Base-by-base conservation (phyloP, 208 protist species). In the Angomonas deanei region DNA sequence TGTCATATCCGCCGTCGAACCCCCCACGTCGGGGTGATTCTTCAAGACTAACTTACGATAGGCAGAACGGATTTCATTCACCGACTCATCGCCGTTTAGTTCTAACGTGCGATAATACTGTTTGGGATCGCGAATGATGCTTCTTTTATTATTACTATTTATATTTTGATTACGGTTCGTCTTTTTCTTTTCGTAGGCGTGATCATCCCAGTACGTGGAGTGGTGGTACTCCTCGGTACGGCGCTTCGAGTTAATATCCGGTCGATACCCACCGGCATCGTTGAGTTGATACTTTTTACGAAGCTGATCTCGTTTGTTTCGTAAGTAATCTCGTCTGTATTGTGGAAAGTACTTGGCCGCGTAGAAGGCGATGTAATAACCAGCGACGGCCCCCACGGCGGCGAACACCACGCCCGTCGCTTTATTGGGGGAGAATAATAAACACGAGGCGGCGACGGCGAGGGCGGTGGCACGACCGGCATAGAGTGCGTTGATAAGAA, bases 31-130 rank as follows among this genome's bases (percentile, higher is more conserved):
- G 24, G 91, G 91, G 61, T 97, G 91, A 61, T 91, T 48, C 49
- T 65, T 72, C 32, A 94, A 54, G 46, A 94, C 88, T 10, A 85
- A 54, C 36, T 77, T 79, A 0, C 88, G 86, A 60, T 91, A 95
- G 27, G 88, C 88, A 3, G 82, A 89, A 39, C 88, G 85, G 52
- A 97, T 94, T 62, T 95, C 88, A 65, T 97, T 93, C 42, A 93
- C 76, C 2, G 88, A 93, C 64, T 91, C 87, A 26, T 82, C 72
- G 0, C 87, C 80, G 0, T 62, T 59, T 5, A 97, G 72, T 30
- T 74, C 74, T 6, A 96, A 72, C 11, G 50, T 48, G n/a, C 53
- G 33, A 61, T 96, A 96, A 70, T 92, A 96, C 19, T 85, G 84
- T 21, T 85, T 77, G 10, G 74, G 47, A 54, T 94, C 88, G 0